These are phyloP conservation scores for Scytalidium sp. DNA, from an alignment of 2,329 filamentous ascomycete genomes.

Conservation along the genomic window DNA sequence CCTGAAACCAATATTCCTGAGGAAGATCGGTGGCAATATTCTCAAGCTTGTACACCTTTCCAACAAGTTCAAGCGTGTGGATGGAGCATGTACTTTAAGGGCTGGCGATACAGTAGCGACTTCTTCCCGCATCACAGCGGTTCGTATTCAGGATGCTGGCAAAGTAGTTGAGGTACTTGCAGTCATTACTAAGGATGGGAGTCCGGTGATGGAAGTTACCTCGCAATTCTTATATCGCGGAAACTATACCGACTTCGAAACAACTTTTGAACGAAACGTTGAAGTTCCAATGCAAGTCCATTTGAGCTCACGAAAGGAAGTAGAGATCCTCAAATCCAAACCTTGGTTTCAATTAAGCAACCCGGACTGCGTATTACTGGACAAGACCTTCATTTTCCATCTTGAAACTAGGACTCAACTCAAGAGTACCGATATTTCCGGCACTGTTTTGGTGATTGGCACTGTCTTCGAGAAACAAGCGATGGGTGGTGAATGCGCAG, in stretches of 20 bases:
- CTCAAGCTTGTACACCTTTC: neutral
- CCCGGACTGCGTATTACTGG: neutral
- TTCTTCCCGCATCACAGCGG: neutral
- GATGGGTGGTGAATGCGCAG: neutral
- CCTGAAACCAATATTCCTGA: neutral
- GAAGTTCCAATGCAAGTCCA: constrained; percentile 91
- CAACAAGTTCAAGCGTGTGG: neutral
- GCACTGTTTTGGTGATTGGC: too few species aligned
- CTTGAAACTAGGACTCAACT: constrained; percentile 1
- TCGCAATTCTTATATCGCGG: neutral
- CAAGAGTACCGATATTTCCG: too few species aligned
- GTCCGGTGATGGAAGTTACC: neutral
- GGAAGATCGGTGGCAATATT: neutral
- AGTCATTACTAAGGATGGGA: neutral
- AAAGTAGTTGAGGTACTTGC: neutral
- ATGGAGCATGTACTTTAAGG: neutral
- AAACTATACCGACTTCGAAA: constrained; percentile 95
- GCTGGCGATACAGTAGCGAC: neutral
- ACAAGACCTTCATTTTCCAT: constrained; percentile 3
- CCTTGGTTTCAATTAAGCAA: constrained; percentile 6
- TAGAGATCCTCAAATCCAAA: constrained; percentile 1
- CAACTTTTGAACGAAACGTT: constrained; percentile 93
- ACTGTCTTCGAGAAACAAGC: too few species aligned
- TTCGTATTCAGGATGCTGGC: neutral
- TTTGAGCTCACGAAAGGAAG: constrained; percentile 7